Evolutionary conservation across 805 yeast species (phyloP), one percentile per base, ranked within the genome.

Genomic region (Gaillardinia entomophila): DNA sequence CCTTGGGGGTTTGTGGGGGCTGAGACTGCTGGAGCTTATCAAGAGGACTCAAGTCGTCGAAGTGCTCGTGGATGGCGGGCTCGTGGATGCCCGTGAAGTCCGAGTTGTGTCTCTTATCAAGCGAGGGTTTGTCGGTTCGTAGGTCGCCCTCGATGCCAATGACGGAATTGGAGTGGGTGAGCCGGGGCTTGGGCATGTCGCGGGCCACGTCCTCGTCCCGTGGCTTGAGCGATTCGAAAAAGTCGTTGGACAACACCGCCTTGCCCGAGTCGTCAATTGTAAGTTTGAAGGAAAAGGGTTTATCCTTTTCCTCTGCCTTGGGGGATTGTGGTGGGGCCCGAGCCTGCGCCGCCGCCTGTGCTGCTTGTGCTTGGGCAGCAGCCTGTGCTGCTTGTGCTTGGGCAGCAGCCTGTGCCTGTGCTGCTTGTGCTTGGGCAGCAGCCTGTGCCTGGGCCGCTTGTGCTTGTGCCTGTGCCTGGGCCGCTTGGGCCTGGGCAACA

Each of bases 261-360:
- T 59, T 59, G 7, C 71, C 71, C 46, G 49, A 53, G 30, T 60
- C 68, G 38, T 66, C 69, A 27, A 66, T 52, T 42, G 55, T 61
- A 28, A 65, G 46, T 28, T 53, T 53, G 40, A 65, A 49, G 13
- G 26, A 24, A 12, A 24, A 12, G n/a, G n/a, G n/a, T 12, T 24
- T 11, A 12, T 12, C 12, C 8, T 6, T 6, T 10, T 19, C 22
- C 6, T 19, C 22, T 6, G 22, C 22, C 6, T 19, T 10, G 22
- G 6, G 6, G 22, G 22, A 19, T 10, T 19, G 22, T 6, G 22
- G 22, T 6, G 10, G 8, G 10, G 22, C 8, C 6, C 10, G 22
- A 6, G 6, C 8, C 22, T 19, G 22, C 6, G 22, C 8, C 10
- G 6, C 8, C 10, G 22, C 6, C 10, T 19, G 22, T 6, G 8